Evolutionary conservation across 441 rosid genomes (phyloP), one percentile per base, ranked within the genome.

Genomic region (Eruca vesicaria): DNA sequence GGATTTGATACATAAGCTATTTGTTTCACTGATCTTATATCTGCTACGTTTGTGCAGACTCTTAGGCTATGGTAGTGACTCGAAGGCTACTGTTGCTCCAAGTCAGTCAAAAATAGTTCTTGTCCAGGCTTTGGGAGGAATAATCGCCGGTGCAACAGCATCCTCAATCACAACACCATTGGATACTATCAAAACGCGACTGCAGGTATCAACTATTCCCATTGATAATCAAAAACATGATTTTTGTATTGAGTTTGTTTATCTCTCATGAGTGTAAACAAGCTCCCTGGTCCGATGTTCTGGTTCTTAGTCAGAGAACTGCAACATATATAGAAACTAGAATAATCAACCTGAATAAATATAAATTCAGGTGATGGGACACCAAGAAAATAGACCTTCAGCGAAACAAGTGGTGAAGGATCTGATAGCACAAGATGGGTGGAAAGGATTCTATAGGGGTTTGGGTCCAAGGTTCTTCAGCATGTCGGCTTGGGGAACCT

Each of bases 401-500:
- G 86, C 97, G 3, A 86, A 82, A 75, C 83, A 86, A 75, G 93
- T 91, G 59, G 89, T 92, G 65, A 91, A 79, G 74, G 82, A 77
- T 68, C 86, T 92, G 82, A 83, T 95, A 5, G 83, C 87, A 76
- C 96, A 95, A 68, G 94, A 91, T 74, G 98, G 99, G n/a, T 95
- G 96, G 94, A 86, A 84, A 74, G 98, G 98, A 48, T 83, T 91
- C 52, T 91, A 96, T 59, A 83, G 94, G 82, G 99, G 99, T 66
- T 78, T 91, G 68, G 98, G 98, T 67, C 98, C 99, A 16, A 87
- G 99, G 80, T 90, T 93, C 80, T 84, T 93, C 87, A 90, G 95
- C 85, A 93, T 88, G 95, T 95, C 99, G 12, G 92, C 96, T 61
- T 93, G 98, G 98, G 99, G 97, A 85, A 93, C 99, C 73, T 84